A percentile compares a stretch with the other conserved stretches of the same genome.
phyloP scores from a whole-genome alignment of 768 basidiomycete genomes.

The Mycena vulgaris region DNA sequence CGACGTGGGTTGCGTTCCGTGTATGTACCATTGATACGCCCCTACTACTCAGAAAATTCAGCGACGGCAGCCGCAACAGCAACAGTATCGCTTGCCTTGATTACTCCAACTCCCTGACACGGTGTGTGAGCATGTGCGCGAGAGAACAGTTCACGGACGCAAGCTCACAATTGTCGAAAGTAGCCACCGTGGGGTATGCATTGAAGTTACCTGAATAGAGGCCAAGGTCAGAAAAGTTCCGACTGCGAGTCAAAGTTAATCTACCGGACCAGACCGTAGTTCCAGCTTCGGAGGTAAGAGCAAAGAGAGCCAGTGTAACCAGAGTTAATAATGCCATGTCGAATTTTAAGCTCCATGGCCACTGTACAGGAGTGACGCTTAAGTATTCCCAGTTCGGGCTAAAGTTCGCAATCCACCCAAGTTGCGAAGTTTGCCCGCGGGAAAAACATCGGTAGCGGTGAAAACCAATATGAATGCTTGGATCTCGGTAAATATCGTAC shows the following conservation, averaged over 20 bases:
- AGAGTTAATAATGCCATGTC: conserved; percentile 50
- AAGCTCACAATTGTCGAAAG: conserved; percentile 68
- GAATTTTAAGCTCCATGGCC: neutral
- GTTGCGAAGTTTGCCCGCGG: conserved; percentile 45
- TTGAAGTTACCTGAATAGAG: conserved; percentile 60
- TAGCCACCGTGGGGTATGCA: conserved; percentile 57
- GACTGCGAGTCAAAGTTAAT: no score
- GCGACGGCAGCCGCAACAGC: conserved; percentile 42
- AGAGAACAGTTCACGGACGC: neutral
- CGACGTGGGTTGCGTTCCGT: conserved; percentile 67
- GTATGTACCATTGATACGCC: conserved; percentile 56
- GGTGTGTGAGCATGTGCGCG: neutral
- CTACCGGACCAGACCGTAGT: conserved; percentile 62
- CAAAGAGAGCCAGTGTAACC: conserved; percentile 51
- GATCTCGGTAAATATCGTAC: conserved; percentile 46
- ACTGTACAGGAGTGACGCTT: neutral
- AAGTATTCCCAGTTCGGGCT: conserved; percentile 34
- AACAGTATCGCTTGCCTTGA: conserved; percentile 69
- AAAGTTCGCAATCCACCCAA: conserved; percentile 53
- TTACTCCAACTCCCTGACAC: conserved; percentile 23
- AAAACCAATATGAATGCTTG: conserved; percentile 32
- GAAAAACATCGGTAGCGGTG: conserved; percentile 55
- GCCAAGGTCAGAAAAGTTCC: no score
- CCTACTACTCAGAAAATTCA: no score
- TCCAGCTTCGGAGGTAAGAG: conserved; percentile 59